Conservation (phyloP, 1,284 basidiomycete species). For the Lignosus rhinocerotis region DNA sequence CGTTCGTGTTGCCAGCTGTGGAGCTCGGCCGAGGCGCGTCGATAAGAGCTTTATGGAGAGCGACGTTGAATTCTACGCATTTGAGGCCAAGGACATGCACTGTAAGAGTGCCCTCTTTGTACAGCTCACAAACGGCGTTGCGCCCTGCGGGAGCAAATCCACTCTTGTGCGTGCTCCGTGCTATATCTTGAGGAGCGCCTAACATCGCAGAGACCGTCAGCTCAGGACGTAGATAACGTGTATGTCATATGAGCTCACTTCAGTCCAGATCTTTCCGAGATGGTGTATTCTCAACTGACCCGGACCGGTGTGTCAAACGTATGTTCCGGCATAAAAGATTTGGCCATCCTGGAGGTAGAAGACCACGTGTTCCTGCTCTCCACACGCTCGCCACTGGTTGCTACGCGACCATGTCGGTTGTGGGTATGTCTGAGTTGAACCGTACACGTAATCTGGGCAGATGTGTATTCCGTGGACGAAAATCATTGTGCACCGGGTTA, state of each 20-base stretch:
- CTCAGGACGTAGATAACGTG: neutral
- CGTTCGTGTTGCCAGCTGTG: neutral
- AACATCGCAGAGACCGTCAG: neutral
- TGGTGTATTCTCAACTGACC: neutral
- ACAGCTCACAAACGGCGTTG: conserved; percentile 2
- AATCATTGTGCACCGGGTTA: neutral
- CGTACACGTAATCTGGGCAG: conserved; percentile 9
- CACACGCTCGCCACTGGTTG: conserved; percentile 1
- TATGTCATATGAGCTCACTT: neutral
- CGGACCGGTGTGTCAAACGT: conserved; percentile 6
- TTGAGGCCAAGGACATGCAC: conserved; percentile 5
- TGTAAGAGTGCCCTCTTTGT: conserved; percentile 2
- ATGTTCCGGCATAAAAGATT: conserved; percentile 2
- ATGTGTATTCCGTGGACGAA: conserved; percentile 3
- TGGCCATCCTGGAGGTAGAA: neutral
- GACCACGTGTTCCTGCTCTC: conserved; percentile 8
- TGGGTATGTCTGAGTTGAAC: neutral
- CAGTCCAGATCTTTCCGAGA: neutral
- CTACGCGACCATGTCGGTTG: conserved; percentile 1
- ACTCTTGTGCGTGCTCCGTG: neutral
- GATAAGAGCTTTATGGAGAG: neutral
- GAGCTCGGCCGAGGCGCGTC: neutral
- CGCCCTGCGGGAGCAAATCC: neutral
- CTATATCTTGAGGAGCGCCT: neutral
- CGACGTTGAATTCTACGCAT: conserved; percentile 3